Conservation (phyloP, 768 basidiomycete genomes). For the Leccinum boreale region DNA sequence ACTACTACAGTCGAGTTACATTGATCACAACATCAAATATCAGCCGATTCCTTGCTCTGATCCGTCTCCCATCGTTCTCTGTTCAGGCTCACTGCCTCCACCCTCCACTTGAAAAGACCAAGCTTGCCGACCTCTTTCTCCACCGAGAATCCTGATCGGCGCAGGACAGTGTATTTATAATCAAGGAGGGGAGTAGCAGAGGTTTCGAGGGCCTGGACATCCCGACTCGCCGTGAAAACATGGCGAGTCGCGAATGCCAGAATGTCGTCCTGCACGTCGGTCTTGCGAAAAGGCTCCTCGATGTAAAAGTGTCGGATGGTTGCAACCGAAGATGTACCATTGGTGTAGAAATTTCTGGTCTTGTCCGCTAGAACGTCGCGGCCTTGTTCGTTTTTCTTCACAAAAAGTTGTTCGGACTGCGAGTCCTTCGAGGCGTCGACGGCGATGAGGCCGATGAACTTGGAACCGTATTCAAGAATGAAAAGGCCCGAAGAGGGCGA, state of each 20-base stretch:
- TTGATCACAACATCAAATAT: conserved; percentile 6
- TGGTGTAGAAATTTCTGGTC: conserved; percentile 19
- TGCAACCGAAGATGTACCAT: conserved; percentile 48
- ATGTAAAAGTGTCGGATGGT: conserved; percentile 74
- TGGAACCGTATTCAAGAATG: conserved; percentile 57
- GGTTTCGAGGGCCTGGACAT: conserved; percentile 45
- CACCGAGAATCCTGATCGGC: conserved; percentile 46
- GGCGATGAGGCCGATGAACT: conserved; percentile 66
- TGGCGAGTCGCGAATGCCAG: conserved; percentile 54
- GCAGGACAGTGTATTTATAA: conserved; percentile 47
- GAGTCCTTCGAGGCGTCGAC: conserved; percentile 57
- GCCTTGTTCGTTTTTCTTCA: conserved; percentile 21
- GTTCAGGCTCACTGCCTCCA: conserved; percentile 41
- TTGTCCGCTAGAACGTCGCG: conserved; percentile 6
- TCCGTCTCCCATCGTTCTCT: conserved; percentile 45
- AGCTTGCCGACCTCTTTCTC: conserved; percentile 42
- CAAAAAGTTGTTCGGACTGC: conserved; percentile 26
- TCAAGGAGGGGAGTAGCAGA: conserved; percentile 48
- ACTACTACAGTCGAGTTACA: not conserved
- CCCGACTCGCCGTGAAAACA: conserved; percentile 47
- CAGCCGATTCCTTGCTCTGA: conserved; percentile 9
- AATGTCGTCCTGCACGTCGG: conserved; percentile 62
- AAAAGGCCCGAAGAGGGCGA: conserved; percentile 67
- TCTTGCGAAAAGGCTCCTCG: conserved; percentile 57
- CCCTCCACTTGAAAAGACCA: conserved; percentile 60